A percentile compares a stretch with the other conserved stretches of the same genome.
phyloP scores from a whole-genome alignment of 2,329 filamentous ascomycete genomes.

The Fusarium pseudocircinatum region DNA sequence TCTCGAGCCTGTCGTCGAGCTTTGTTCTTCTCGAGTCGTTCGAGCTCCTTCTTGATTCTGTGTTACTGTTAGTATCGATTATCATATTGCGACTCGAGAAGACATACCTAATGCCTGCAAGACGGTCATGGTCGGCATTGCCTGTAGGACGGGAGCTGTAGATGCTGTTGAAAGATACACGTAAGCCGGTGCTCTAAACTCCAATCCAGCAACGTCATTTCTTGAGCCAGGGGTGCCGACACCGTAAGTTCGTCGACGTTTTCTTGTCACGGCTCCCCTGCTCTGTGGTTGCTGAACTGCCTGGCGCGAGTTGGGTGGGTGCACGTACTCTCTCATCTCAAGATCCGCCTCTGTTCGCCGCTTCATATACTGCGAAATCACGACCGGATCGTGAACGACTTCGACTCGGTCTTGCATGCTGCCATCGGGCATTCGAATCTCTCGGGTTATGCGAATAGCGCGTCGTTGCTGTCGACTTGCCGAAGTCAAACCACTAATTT shows the following conservation, averaged over 20 bases:
- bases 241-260: constrained; percentile 31
- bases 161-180: constrained; percentile 55
- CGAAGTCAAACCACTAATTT: constrained; percentile 75
- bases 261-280: constrained; percentile 11
- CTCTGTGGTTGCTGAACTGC: background rate
- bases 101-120: constrained; percentile 54
- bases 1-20: constrained; percentile 90
- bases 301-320: constrained; percentile 26
- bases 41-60: constrained; percentile 71
- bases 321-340: constrained; percentile 75
- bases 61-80: constrained; percentile 23
- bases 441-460: constrained; percentile 76
- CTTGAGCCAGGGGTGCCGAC: constrained; percentile 44
- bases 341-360: constrained; percentile 76
- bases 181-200: constrained; percentile 52
- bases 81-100: background rate
- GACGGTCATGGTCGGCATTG: constrained; percentile 62
- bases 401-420: constrained; percentile 72
- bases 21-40: constrained; percentile 88
- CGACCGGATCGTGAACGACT: constrained; percentile 80
- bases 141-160: constrained; percentile 60
- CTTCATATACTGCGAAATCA: constrained; percentile 90
- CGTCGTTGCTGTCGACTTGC: constrained; percentile 75
- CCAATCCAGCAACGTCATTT: constrained; percentile 47
- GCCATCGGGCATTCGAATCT: constrained; percentile 55